Evolutionary conservation across 2,329 filamentous ascomycete species (phyloP).

Genomic region (Scleromitrula shiraiana): DNA sequence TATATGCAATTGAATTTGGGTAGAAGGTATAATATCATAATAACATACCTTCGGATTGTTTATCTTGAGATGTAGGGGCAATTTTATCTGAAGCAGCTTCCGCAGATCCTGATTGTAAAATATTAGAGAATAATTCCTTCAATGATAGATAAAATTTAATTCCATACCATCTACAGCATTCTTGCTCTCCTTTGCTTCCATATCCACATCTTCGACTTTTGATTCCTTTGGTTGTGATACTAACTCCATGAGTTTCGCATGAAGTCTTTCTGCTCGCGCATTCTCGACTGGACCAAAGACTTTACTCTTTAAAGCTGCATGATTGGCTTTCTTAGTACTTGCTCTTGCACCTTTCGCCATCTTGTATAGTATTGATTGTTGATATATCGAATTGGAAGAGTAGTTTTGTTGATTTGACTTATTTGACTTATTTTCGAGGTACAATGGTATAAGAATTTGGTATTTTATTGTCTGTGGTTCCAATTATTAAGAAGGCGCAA

Average conservation of each 20-base stretch:
- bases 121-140: constrained; percentile 10
- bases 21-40: not conserved
- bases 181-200: constrained; percentile 34
- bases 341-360: constrained; percentile 89
- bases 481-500: not conserved
- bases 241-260: constrained; percentile 76
- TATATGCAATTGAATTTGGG: not conserved
- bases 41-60: constrained; percentile 21
- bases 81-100: constrained; percentile 11
- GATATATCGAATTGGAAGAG: too few relatives aligned
- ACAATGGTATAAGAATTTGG: too few relatives aligned
- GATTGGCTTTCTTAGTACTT: constrained; percentile 75
- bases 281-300: constrained; percentile 79
- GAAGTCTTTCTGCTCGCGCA: constrained; percentile 74
- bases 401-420: too few relatives aligned
- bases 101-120: constrained; percentile 10
- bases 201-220: constrained; percentile 41
- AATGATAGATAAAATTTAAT: not conserved
- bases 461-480: too few relatives aligned
- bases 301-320: constrained; percentile 66
- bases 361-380: not conserved
- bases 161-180: constrained; percentile 1
- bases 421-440: too few relatives aligned
- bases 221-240: constrained; percentile 66
- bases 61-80: constrained; percentile 13